Base-by-base conservation (phyloP, 2,329 filamentous ascomycete genomes). In the Aspergillus chevalieri region DNA sequence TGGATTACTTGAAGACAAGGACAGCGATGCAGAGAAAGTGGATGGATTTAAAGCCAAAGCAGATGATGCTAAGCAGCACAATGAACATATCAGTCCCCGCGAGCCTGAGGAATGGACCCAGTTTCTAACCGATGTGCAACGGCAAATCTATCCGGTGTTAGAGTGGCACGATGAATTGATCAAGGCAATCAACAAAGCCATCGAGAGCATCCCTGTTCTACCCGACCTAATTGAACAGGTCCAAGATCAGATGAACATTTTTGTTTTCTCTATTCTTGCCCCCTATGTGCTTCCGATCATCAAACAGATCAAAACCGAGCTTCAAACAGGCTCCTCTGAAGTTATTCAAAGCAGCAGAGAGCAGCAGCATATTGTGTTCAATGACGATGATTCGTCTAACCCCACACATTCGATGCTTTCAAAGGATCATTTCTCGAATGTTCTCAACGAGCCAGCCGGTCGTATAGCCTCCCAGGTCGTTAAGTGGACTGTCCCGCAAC, bases 341-440 rank as follows among this genome's bases (percentile, higher is more conserved):
- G 86, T 96, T 61, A 95, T 96, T 56, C 78, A 88, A 61, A 90
- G 85, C 74, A 92, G 87, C 66, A 79, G 85, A 67, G 81, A 85
- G 47, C 86, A 95, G 74, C 90, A 95, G 72, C 83, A 87, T 62
- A 80, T 94, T 57, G 89, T 96, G 45, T 96, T 95, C 70, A 72
- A 87, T 42, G 84, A 96, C 57, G 85, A 94, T 63, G 54, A 79
- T 46, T 86, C 75, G 54, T 83, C 82, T 17, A 86, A 96, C 63
- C 92, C 91, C 0, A 96, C 91, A 1, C 91, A 96, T 74, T 94
- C 89, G 17, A 95, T 95, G 91, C 76, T 96, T 47, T 90, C 89
- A 51, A 96, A 96, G 74, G 91, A 96, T 62, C 91, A 96, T 71
- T 96, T 96, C 69, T 87, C 86, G 55, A 94, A 94, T 64, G 76